Percentiles rank a stretch among this genome's conserved stretches.
phyloP scores from a whole-genome alignment of 2,329 filamentous ascomycete species.

The Exophiala dermatitidis region DNA sequence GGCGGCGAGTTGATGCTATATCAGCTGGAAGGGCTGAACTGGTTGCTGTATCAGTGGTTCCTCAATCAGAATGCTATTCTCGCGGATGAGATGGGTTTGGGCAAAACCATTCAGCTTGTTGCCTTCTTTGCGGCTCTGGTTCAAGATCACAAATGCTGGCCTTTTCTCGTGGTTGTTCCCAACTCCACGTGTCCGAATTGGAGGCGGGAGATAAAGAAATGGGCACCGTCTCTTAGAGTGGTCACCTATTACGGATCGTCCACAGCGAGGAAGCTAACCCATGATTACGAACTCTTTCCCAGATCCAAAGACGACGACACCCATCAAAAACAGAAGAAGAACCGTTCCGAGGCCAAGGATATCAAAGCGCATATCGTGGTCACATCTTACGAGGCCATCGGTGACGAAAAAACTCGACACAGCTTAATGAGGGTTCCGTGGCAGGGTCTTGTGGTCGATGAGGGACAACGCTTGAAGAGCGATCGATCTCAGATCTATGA shows the following conservation, averaged over 20 bases:
- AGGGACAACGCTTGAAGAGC: slow-evolving; percentile 92
- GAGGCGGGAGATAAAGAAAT: slow-evolving; percentile 91
- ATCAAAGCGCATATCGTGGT: slow-evolving; percentile 86
- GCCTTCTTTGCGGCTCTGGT: slow-evolving; percentile 69
- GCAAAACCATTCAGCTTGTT: slow-evolving; percentile 93
- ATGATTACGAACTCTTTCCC: slow-evolving; percentile 80
- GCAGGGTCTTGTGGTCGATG: slow-evolving; percentile 85
- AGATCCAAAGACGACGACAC: slow-evolving; percentile 32
- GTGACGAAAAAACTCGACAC: slow-evolving; percentile 59
- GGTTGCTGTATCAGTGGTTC: slow-evolving; percentile 88
- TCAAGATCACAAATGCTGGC: slow-evolving; percentile 68
- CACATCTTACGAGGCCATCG: slow-evolving; percentile 86
- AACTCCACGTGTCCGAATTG: slow-evolving; percentile 97
- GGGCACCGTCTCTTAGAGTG: slow-evolving; percentile 76
- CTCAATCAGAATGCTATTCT: slow-evolving; percentile 76
- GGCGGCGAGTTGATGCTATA: slow-evolving; percentile 87
- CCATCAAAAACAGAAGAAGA: slow-evolving; percentile 31
- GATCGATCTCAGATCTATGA: slow-evolving; percentile 77
- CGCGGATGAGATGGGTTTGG: slow-evolving; percentile 96
- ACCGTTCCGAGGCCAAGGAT: slow-evolving; percentile 39
- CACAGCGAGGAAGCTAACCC: slow-evolving; percentile 66
- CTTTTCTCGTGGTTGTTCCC: slow-evolving; percentile 86
- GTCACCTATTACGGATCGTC: slow-evolving; percentile 86
- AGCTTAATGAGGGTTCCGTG: slow-evolving; percentile 69
- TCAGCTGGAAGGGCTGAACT: slow-evolving; percentile 87